phyloP scores from a whole-genome alignment of 306 rosid species.

The Prunus kanzakura region DNA sequence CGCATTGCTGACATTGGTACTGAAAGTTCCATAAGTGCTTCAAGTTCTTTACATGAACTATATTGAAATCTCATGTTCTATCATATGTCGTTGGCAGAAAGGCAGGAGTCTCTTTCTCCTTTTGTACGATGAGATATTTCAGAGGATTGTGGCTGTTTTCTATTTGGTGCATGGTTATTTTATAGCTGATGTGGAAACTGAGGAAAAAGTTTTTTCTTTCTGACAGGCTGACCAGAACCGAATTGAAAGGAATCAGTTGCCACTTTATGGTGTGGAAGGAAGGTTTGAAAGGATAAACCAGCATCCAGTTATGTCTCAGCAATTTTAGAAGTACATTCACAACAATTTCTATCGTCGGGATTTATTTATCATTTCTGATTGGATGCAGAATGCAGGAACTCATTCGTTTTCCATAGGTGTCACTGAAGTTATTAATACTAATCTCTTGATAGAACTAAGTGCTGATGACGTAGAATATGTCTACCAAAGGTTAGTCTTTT shows the following conservation, averaged over 20 bases:
- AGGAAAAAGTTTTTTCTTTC: slow-evolving; percentile 8
- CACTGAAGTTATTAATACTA: slow-evolving; percentile 87
- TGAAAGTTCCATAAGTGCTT: background rate
- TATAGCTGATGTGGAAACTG: background rate
- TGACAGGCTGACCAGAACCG: slow-evolving; percentile 80
- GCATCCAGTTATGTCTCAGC: slow-evolving; percentile 76
- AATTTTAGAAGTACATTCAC: slow-evolving; percentile 24
- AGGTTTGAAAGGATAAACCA: slow-evolving; percentile 92
- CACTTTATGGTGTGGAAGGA: slow-evolving; percentile 82
- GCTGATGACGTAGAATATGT: slow-evolving; percentile 92
- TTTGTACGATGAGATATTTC: background rate
- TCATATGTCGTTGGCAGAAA: background rate
- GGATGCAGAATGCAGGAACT: slow-evolving; percentile 71
- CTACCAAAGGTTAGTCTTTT: slow-evolving; percentile 66
- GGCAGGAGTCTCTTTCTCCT: background rate
- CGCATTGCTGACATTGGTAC: background rate
- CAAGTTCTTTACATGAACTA: background rate
- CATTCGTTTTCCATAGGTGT: slow-evolving; percentile 90
- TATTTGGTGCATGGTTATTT: background rate
- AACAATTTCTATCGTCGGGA: slow-evolving; percentile 3
- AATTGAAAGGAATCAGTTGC: slow-evolving; percentile 66
- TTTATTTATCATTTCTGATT: slow-evolving; percentile 24
- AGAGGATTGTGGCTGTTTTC: slow-evolving; percentile 6
- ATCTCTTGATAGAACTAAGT: slow-evolving; percentile 81
- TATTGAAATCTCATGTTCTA: background rate